Evolutionary conservation across 2,329 filamentous ascomycete species (phyloP).

Genomic region (Blastomyces silverae): DNA sequence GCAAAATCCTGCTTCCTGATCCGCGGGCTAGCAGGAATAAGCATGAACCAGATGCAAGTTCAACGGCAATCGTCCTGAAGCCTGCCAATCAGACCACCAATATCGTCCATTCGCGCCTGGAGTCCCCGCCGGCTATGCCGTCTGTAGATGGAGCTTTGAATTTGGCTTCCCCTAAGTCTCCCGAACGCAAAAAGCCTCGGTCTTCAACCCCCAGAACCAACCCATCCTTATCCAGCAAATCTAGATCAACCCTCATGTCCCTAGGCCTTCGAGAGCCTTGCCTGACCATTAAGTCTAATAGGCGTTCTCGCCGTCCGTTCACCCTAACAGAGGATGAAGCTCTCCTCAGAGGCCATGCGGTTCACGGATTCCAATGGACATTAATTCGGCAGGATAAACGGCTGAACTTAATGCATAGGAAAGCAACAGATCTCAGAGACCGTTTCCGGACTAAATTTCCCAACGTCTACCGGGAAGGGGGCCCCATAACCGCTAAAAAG

Average conservation of each 20-base stretch:
- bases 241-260: constrained; percentile 31
- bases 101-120: not conserved
- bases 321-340: constrained; percentile 53
- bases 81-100: constrained; percentile 4
- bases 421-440: constrained; percentile 55
- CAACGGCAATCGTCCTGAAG: not conserved
- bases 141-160: not conserved
- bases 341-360: constrained; percentile 52
- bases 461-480: constrained; percentile 47
- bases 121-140: constrained; percentile 18
- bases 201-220: constrained; percentile 25
- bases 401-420: constrained; percentile 47
- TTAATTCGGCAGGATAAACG: constrained; percentile 51
- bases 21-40: constrained; percentile 23
- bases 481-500: constrained; percentile 34
- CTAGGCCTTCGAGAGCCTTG: constrained; percentile 49
- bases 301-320: constrained; percentile 51
- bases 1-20: constrained; percentile 23
- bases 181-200: constrained; percentile 16
- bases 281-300: constrained; percentile 40
- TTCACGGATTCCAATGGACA: constrained; percentile 56
- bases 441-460: constrained; percentile 56
- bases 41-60: constrained; percentile 8
- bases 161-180: constrained; percentile 10
- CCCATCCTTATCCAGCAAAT: constrained; percentile 30